Evolutionary conservation across 371 early-diverging fungal species (phyloP).

Genomic region (Lichtheimia ornata): DNA sequence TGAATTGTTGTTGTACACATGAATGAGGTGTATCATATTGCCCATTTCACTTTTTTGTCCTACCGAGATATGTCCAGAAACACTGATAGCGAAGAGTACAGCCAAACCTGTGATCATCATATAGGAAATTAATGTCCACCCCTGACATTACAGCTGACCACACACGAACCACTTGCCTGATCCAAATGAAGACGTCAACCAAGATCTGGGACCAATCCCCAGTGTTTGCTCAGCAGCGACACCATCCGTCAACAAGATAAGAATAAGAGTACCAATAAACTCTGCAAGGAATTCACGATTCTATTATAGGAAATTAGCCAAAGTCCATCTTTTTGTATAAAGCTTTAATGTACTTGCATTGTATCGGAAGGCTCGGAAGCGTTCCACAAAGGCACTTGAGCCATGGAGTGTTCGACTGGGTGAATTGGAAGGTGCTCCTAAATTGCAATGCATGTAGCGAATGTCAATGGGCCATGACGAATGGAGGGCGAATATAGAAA

Average conservation of each 20-base stretch:
- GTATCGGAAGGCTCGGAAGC: slow-evolving; percentile 9
- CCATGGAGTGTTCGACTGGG: slow-evolving; percentile 5
- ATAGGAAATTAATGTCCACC: too few species aligned
- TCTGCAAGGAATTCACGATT: slow-evolving; percentile 75
- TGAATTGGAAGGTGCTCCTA: slow-evolving; percentile 2
- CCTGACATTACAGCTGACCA: too few species aligned
- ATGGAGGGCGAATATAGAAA: background rate
- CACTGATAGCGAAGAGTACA: slow-evolving; percentile 54
- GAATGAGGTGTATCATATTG: background rate
- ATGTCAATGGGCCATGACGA: background rate
- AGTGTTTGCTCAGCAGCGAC: slow-evolving; percentile 60
- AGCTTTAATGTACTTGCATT: background rate
- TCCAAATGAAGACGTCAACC: slow-evolving; percentile 45
- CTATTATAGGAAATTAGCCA: background rate
- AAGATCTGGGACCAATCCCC: slow-evolving; percentile 30
- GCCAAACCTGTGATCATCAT: slow-evolving; percentile 28
- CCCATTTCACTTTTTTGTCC: slow-evolving; percentile 12
- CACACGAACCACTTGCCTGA: slow-evolving; percentile 25
- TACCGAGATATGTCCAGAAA: slow-evolving; percentile 77
- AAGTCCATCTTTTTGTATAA: background rate
- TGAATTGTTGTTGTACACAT: slow-evolving; percentile 18
- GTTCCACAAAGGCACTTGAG: slow-evolving; percentile 7
- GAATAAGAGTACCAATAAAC: slow-evolving; percentile 78
- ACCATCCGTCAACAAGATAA: slow-evolving; percentile 71
- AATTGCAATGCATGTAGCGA: background rate